Base-by-base conservation (phyloP, 2,329 filamentous ascomycete species). In the Epichloe uncinata region DNA sequence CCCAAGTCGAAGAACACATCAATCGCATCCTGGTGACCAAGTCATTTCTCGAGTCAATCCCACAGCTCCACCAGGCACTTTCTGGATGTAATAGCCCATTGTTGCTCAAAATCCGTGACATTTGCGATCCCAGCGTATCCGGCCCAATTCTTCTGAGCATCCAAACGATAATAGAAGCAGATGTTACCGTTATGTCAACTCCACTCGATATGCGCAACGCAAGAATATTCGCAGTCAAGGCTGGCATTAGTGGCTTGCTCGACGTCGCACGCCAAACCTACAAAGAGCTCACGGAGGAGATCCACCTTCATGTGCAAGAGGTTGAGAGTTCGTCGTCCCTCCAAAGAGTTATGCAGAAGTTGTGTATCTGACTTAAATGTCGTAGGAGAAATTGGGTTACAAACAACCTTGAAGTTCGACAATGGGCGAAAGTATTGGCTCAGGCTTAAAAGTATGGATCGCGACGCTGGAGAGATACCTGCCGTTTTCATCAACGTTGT, bases 201-300 rank as follows among this genome's bases (percentile, higher is more conserved):
- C 84, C 93, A 0, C 73, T 97, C 4, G 91, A 96, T 54, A 72
- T 95, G 50, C 79, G 90, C 13, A 95, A 96, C 53, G 91, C 97
- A 62, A 76, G 91, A 54, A 87, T 85, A 0, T 96, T 94, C 68
- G 91, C 91, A 20, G 84, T 97, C 34, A 93, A 85, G 69, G 80
- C 87, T 43, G 87, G 87, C 0, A 81, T 93, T 41, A 89, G 87
- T 57, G 87, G 87, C 2, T 77, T 96, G 50, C 77, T 97, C 4
- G 91, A 96, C 66, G 85, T 96, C 37, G 87, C 88, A 35, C 79
- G 90, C 5, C 84, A 89, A 59, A 88, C 87, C 0, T 96, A 93
- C 67, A 94, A 93, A 58, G 91, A 97, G 63, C 81, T 85, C 2
- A 93, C 83, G 5, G 78, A 84, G 45, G 87, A 95, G 63, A 79